Evolutionary conservation across 2,329 filamentous ascomycete genomes (phyloP), one percentile per base, ranked within the genome.

Genomic region (Trichoderma sp.): DNA sequence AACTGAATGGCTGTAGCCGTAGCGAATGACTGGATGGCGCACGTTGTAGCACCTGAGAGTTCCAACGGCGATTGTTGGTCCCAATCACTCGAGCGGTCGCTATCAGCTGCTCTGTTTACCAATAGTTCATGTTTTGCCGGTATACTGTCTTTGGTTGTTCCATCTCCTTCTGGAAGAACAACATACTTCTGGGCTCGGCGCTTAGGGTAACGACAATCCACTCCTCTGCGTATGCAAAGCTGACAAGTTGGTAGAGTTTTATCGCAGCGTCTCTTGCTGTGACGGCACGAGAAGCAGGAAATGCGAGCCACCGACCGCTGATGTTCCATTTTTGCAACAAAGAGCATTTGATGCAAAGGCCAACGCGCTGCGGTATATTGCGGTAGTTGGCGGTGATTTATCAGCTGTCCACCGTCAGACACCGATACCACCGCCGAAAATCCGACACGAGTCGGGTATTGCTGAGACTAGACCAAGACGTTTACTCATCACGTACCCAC

Each of bases 171-270:
- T 2, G 33, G 67, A 1, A 60, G 21, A 24, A 71, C 50, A 31
- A 71, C 24, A 62, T 71, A 71, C 21, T 62, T 60, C 53, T 60
- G 53, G 53, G 33, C 67, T 59, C 67, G 31, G 14, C 67, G 67
- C 2, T 33, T 71, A 5, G 50, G 31, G 5, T 60, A 60, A 6
- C 53, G n/a, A 31, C 53, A 60, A 3, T 41, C 33, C 6, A 60
- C 31, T 16, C 50, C 67, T 8, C 29, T 60, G 1, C 67, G 67
- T 3, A 45, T 71, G 24, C 67, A 71, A n/a, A 71, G 33, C 16
- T 45, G 33, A 27, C 50, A 71, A 11, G 67, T n/a, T 7, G 67
- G 66, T 27, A 68, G 24, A 45, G 67, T 24, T 14, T 41, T 71
- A 2, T 71, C 67, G 67, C 67, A 71, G 18, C 67, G 53, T 41